Evolutionary conservation across 371 early-diverging fungal genomes (phyloP).

Genomic region (Apophysomyces trapeziformis): DNA sequence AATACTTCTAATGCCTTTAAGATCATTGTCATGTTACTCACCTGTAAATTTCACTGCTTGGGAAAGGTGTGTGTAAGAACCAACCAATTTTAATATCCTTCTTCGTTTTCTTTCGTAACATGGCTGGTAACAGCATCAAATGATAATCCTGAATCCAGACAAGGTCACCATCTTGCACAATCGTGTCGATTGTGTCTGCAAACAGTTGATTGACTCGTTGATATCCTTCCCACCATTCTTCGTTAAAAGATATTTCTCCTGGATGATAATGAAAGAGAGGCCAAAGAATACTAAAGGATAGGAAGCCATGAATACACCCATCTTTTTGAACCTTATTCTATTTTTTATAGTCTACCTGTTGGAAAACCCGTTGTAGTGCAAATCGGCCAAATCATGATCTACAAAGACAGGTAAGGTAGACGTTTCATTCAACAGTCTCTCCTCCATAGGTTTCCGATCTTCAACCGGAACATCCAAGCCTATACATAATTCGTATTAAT

Average conservation of each 20-base stretch:
- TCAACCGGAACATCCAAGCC: slow-evolving; percentile 83
- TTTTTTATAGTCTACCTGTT: slow-evolving; percentile 65
- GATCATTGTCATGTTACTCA: slow-evolving; percentile 23
- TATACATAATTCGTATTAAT: slow-evolving; percentile 16
- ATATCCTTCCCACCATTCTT: slow-evolving; percentile 96
- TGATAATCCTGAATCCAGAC: slow-evolving; percentile 99
- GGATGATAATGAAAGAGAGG: slow-evolving; percentile 99
- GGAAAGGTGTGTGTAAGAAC: slow-evolving; percentile 99
- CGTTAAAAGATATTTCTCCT: slow-evolving; percentile 94
- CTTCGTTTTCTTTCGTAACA: slow-evolving; percentile 63
- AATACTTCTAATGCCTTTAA: not conserved
- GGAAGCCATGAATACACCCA: not conserved
- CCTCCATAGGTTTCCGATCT: slow-evolving; percentile 78
- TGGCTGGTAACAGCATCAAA: slow-evolving; percentile 93
- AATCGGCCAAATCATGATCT: slow-evolving; percentile 93
- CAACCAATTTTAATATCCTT: slow-evolving; percentile 95
- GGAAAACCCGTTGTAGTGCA: slow-evolving; percentile 99
- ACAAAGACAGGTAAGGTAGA: slow-evolving; percentile 97
- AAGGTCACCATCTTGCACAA: slow-evolving; percentile 91
- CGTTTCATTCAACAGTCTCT: slow-evolving; percentile 78
- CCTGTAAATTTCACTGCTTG: slow-evolving; percentile 91
- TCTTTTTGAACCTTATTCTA: not conserved
- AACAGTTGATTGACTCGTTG: slow-evolving; percentile 90
- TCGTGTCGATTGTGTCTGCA: slow-evolving; percentile 83
- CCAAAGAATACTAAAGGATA: slow-evolving; percentile 84